These are phyloP conservation scores for Hypocrella siamensis DNA, from an alignment of 2,329 filamentous ascomycete genomes.

Conservation along the genomic window DNA sequence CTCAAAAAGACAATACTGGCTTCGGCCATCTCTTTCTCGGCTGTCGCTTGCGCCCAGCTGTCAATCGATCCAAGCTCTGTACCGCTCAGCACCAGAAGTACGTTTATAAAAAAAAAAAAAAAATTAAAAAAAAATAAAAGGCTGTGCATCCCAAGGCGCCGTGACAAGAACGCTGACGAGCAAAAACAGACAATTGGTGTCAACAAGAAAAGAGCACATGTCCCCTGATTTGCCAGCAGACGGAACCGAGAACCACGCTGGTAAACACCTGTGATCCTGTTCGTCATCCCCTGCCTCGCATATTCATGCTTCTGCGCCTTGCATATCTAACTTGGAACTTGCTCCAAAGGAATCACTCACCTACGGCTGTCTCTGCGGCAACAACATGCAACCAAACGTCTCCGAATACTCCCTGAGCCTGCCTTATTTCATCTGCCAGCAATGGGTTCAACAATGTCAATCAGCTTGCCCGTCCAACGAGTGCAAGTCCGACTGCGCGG, in stretches of 20 bases:
- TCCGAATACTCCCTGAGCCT: slow-evolving; percentile 65
- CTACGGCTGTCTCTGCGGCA: slow-evolving; percentile 59
- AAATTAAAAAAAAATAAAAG: no score
- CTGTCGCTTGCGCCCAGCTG: slow-evolving; percentile 40
- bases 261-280: slow-evolving; percentile 55
- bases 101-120: slow-evolving; percentile 10
- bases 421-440: slow-evolving; percentile 60
- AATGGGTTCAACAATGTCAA: slow-evolving; percentile 57
- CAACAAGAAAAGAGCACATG: slow-evolving; percentile 44
- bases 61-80: slow-evolving; percentile 48
- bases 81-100: slow-evolving; percentile 32
- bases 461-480: slow-evolving; percentile 58
- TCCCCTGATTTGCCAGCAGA: slow-evolving; percentile 56
- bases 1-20: no score
- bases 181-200: slow-evolving; percentile 45
- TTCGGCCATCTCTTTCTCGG: slow-evolving; percentile 34
- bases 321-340: neutral
- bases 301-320: neutral
- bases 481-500: slow-evolving; percentile 25
- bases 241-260: slow-evolving; percentile 30
- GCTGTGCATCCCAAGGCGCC: neutral
- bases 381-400: slow-evolving; percentile 52
- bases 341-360: slow-evolving; percentile 38
- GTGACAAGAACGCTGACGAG: neutral
- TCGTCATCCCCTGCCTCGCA: slow-evolving; percentile 14